Conservation (phyloP, 768 basidiomycete genomes). For the Tricholoma furcatifolium region DNA sequence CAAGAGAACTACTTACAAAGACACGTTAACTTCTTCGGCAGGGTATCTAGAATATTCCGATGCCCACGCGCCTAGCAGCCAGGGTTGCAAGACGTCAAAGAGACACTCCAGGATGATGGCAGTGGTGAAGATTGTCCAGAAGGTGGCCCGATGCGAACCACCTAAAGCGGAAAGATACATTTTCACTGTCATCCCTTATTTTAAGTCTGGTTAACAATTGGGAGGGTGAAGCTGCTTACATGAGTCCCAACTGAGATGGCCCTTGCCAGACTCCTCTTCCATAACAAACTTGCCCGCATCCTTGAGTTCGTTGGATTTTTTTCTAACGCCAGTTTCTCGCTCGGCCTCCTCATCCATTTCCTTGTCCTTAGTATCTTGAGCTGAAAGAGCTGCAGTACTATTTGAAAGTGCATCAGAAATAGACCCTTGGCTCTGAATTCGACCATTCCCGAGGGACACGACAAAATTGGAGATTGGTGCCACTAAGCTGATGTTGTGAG, state of each 20-base stretch:
- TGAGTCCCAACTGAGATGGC: conserved; percentile 52
- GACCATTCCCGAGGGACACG: conserved; percentile 58
- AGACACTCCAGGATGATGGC: conserved; percentile 20
- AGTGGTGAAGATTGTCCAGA: conserved; percentile 27
- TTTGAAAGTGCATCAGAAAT: conserved; percentile 40
- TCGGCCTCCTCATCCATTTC: conserved; percentile 26
- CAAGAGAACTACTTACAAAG: conserved; percentile 32
- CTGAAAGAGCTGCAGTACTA: too few species aligned
- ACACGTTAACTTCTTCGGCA: conserved; percentile 29
- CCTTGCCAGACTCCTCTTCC: conserved; percentile 60
- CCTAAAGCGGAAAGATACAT: conserved; percentile 36
- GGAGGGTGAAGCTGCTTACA: conserved; percentile 15
- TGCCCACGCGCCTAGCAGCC: conserved; percentile 44
- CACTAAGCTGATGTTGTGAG: conserved; percentile 49
- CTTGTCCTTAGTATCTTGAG: too few species aligned
- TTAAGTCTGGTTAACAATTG: too few species aligned
- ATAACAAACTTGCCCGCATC: conserved; percentile 64
- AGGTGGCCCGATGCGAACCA: conserved; percentile 31
- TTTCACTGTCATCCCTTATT: conserved; percentile 24
- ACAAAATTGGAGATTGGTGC: conserved; percentile 49
- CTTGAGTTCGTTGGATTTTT: too few species aligned
- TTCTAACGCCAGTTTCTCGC: too few species aligned
- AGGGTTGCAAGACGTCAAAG: conserved; percentile 31
- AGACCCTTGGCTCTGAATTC: conserved; percentile 45
- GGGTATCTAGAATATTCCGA: conserved; percentile 35